A percentile compares a stretch with the other conserved stretches of the same genome.
Evolutionary conservation across 2,329 filamentous ascomycete genomes (phyloP).

Genomic region (Albophoma yamanashiensis): DNA sequence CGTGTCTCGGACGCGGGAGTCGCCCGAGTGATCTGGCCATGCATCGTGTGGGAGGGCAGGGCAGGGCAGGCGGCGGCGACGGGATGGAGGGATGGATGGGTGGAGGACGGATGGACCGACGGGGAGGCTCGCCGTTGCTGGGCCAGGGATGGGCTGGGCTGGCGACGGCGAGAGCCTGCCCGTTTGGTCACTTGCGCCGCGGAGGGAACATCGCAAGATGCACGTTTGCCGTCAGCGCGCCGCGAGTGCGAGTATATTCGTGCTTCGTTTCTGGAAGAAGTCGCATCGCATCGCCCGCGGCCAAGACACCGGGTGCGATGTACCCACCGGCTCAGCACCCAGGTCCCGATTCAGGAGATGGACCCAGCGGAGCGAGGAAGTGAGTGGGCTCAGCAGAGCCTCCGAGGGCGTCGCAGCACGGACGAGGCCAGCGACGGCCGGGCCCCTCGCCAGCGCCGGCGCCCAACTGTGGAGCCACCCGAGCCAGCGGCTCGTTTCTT

Average conservation of each 20-base stretch:
- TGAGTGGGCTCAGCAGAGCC: background rate
- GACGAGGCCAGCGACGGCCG: background rate
- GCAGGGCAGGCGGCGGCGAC: background rate
- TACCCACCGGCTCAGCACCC: background rate
- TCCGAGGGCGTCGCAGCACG: background rate
- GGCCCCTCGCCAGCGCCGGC: constrained; percentile 1
- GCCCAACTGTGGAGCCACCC: constrained; percentile 8
- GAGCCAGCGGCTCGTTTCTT: background rate
- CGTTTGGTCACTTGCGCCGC: background rate
- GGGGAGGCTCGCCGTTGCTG: background rate
- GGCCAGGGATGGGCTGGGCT: background rate
- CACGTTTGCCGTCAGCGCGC: background rate
- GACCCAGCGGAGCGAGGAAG: no score
- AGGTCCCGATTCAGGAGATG: background rate
- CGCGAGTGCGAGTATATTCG: background rate
- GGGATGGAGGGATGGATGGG: background rate
- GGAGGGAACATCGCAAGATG: background rate
- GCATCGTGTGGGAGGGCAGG: background rate
- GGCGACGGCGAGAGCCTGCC: background rate
- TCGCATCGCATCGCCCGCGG: background rate
- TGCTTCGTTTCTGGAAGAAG: background rate
- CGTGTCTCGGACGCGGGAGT: background rate
- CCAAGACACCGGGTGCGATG: background rate
- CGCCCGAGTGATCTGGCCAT: background rate
- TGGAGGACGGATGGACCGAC: background rate